Percentiles rank a stretch among this genome's conserved stretches.
phyloP scores from a whole-genome alignment of 176 grass and related monocot species.

The Cocos nucifera region DNA sequence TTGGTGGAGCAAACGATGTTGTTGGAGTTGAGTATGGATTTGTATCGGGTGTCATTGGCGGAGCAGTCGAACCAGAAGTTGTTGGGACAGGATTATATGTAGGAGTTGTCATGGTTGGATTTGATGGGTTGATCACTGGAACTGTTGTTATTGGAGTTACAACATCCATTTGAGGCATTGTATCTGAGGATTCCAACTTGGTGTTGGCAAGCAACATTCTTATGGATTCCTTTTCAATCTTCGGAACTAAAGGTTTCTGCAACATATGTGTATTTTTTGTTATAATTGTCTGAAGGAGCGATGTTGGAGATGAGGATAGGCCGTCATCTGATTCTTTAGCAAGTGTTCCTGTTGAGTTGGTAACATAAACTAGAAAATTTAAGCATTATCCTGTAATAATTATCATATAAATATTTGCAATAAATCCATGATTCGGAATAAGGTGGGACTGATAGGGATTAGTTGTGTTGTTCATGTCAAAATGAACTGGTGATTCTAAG shows the following conservation, averaged over 20 bases:
- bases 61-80: background rate
- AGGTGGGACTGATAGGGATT: too few species aligned
- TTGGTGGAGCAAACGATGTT: background rate
- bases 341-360: slow-evolving; percentile 4
- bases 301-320: background rate
- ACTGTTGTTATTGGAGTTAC: slow-evolving; percentile 32
- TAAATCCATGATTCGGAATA: too few species aligned
- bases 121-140: slow-evolving; percentile 44
- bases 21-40: slow-evolving; percentile 23
- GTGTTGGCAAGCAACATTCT: background rate
- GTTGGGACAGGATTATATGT: slow-evolving; percentile 6
- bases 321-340: slow-evolving; percentile 13
- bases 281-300: background rate
- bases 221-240: slow-evolving; percentile 1
- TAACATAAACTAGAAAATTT: too few species aligned
- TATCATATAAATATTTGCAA: too few species aligned
- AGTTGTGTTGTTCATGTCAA: too few species aligned
- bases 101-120: slow-evolving; percentile 8
- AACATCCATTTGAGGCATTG: slow-evolving; percentile 6
- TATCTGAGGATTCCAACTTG: background rate
- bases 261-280: too few species aligned
- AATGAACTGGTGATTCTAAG: too few species aligned
- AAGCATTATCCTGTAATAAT: too few species aligned
- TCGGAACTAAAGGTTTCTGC: background rate
- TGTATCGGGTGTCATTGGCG: background rate